Evolutionary conservation across 257 asterid genomes (phyloP).

Genomic region (Anisodus acutangulus): DNA sequence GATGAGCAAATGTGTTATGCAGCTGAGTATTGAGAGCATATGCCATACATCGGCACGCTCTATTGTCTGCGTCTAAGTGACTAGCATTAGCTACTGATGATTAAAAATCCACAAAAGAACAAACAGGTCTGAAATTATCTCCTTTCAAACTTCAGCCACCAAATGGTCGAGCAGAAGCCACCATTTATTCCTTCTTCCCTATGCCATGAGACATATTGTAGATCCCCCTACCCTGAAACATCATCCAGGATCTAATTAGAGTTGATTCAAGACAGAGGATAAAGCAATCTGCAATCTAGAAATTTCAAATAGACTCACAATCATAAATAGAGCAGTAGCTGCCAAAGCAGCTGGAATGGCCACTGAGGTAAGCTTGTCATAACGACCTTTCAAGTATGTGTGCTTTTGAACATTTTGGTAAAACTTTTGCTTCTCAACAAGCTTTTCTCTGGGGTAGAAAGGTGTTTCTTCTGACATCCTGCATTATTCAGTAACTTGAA

Average conservation of each 20-base stretch:
- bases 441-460: conserved; percentile 39
- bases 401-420: conserved; percentile 36
- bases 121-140: conserved; percentile 14
- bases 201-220: conserved; percentile 40
- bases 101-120: neutral
- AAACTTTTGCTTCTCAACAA: conserved; percentile 36
- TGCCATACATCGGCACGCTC: neutral
- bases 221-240: conserved; percentile 42
- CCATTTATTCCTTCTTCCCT: conserved; percentile 39
- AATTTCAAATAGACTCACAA: conserved; percentile 33
- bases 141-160: neutral
- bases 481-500: conserved; percentile 19
- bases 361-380: conserved; percentile 39
- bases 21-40: neutral
- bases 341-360: conserved; percentile 44
- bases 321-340: conserved; percentile 30
- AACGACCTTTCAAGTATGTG: conserved; percentile 38
- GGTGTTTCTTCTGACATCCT: conserved; percentile 41
- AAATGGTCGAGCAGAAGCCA: conserved; percentile 11
- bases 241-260: neutral
- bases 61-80: neutral
- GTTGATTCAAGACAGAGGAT: neutral
- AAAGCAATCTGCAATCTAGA: neutral
- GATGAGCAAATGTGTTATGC: neutral
- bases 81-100: neutral